Conservation (phyloP, 2,329 filamentous ascomycete genomes). For the Orbilia javanica region DNA sequence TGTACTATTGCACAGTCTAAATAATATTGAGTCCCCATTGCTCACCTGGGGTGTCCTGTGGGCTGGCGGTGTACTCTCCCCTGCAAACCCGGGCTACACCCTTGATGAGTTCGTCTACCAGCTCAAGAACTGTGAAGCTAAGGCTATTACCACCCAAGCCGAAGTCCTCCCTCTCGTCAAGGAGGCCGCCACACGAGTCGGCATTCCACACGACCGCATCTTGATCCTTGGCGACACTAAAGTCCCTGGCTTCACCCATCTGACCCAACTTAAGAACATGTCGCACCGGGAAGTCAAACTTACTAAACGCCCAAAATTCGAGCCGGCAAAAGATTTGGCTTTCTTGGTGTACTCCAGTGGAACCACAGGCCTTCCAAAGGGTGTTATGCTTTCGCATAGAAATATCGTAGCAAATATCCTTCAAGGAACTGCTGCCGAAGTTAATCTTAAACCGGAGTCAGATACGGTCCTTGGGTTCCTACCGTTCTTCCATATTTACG, state of each 20-base stretch:
- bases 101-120: constrained; percentile 86
- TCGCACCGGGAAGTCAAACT: constrained; percentile 71
- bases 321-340: constrained; percentile 79
- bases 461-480: constrained; percentile 83
- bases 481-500: constrained; percentile 93
- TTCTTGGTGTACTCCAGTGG: constrained; percentile 91
- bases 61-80: constrained; percentile 85
- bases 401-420: constrained; percentile 81
- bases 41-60: constrained; percentile 83
- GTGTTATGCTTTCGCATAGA: constrained; percentile 84
- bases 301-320: constrained; percentile 72
- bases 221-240: constrained; percentile 79
- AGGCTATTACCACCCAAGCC: constrained; percentile 79
- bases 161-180: constrained; percentile 74
- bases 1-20: constrained; percentile 69
- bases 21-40: constrained; percentile 84
- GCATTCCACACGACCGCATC: constrained; percentile 78
- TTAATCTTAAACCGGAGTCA: constrained; percentile 62
- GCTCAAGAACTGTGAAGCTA: constrained; percentile 81
- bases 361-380: constrained; percentile 91
- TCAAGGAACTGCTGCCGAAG: constrained; percentile 64
- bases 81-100: constrained; percentile 84
- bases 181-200: constrained; percentile 77
- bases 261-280: constrained; percentile 76
- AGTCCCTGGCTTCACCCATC: constrained; percentile 68